These are phyloP conservation scores for Petasospora rhodanensis DNA, from an alignment of 1,139 yeast species.

Conservation along the genomic window DNA sequence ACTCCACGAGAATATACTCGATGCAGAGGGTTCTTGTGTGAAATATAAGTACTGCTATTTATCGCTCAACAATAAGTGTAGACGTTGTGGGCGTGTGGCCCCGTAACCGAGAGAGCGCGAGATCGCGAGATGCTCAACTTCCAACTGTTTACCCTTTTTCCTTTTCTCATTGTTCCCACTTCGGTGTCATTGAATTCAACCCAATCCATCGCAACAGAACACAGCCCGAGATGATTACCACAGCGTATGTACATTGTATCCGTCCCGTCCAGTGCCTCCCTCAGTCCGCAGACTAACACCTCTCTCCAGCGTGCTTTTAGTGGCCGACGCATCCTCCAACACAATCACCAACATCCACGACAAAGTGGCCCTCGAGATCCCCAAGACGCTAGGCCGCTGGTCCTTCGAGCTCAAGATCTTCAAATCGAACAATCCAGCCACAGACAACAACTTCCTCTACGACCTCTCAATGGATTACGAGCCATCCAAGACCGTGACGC, in stretches of 20 bases:
- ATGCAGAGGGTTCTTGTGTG: background rate
- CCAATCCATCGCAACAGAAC: no score
- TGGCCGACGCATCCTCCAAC: conserved; percentile 46
- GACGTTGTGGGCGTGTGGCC: no score
- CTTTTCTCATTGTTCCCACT: no score
- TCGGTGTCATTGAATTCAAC: no score
- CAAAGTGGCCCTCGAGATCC: conserved; percentile 46
- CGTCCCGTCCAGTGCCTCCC: no score
- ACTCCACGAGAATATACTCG: conserved; percentile 57
- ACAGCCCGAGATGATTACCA: conserved; percentile 2
- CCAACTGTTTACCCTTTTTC: no score
- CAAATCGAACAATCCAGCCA: conserved; percentile 36
- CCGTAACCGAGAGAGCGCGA: no score
- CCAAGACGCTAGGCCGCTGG: conserved; percentile 48
- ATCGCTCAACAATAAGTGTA: no score
- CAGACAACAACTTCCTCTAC: conserved; percentile 37
- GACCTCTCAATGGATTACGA: conserved; percentile 39
- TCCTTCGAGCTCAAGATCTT: conserved; percentile 45
- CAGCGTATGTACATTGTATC: conserved; percentile 2
- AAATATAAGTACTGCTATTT: background rate
- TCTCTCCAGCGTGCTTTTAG: conserved; percentile 35
- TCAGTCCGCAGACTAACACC: conserved; percentile 1
- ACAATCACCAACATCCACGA: conserved; percentile 49
- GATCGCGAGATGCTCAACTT: no score
- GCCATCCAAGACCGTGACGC: conserved; percentile 38